Base-by-base conservation (phyloP, 1,284 basidiomycete genomes). In the Tilletiopsis washingtonensis region DNA sequence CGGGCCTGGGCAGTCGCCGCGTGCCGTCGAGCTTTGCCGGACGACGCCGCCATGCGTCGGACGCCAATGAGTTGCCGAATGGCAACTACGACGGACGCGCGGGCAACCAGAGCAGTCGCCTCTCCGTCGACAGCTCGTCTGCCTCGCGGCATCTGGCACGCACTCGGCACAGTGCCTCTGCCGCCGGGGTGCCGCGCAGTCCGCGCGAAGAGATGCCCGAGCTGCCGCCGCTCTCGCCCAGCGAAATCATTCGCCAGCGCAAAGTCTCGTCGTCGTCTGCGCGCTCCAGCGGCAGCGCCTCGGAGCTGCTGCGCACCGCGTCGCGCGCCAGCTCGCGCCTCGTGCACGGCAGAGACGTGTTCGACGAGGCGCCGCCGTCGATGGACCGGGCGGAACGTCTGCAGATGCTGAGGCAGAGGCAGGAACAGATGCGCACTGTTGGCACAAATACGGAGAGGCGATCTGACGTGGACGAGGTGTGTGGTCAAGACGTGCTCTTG, bases 261-360 rank as follows among this genome's bases (percentile, higher is more conserved):
- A 64, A 61, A 50, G 56, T 62, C 23, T 62, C 62, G 23, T 52
- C 47, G 27, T 42, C 53, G 17, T 64, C 62, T 19, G 60, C 62
- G n/a, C 54, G 57, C 44, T 64, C 60, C 14, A 60, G 60, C 15
- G 59, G 47, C 45, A 56, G 60, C 24, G 57, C 60, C n/a, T 64
- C 62, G 1, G 62, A 64, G 12, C 50, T 62, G 19, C 62, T 61
- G 40, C 57, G 60, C 36, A 44, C 56, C 24, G 62, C 57, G 11
- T 64, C 62, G 32, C 49, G 62, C 32, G 59, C 52, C 49, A 58
- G 60, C 45, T 56, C 62, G 57, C 56, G 57, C 38, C 54, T 42
- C 19, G 50, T 48, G 11, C 46, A 57, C 40, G 62, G 62, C 15
- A 47, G 57, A 5, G 62, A 62, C 42, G 54, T 57, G 42, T 64